Evolutionary conservation across 495 filamentous ascomycete genomes (phyloP).

Genomic region (Cercophora scortea): DNA sequence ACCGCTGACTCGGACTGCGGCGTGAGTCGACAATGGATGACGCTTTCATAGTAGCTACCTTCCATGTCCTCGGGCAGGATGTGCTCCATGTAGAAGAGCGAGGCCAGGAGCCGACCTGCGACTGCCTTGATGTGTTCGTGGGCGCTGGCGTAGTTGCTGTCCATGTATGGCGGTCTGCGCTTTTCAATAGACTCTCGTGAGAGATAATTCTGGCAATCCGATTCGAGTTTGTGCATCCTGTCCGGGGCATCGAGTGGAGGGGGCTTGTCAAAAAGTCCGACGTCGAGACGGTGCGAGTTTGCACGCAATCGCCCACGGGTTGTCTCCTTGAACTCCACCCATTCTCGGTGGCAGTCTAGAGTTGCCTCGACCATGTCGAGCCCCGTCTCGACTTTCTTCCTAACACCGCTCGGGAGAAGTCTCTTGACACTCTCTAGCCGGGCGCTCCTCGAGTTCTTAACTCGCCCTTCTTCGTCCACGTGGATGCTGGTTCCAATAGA

Average conservation of each 20-base stretch:
- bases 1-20: slow-evolving; percentile 2
- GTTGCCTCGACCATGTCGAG: slow-evolving; percentile 9
- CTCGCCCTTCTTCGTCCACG: slow-evolving; percentile 2
- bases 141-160: neutral
- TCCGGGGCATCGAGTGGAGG: slow-evolving; percentile 22
- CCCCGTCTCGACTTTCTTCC: slow-evolving; percentile 7
- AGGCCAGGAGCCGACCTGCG: slow-evolving; percentile 8
- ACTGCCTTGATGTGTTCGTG: slow-evolving; percentile 3
- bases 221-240: neutral
- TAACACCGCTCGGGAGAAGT: neutral
- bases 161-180: neutral
- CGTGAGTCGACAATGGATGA: slow-evolving; percentile 6
- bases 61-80: neutral
- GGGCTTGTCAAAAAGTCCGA: slow-evolving; percentile 11
- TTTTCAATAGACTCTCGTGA: neutral
- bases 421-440: slow-evolving; percentile 1
- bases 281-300: slow-evolving; percentile 18
- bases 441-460: neutral
- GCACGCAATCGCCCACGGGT: slow-evolving; percentile 14
- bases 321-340: slow-evolving; percentile 3
- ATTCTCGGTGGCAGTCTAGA: slow-evolving; percentile 16
- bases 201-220: neutral
- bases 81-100: slow-evolving; percentile 5
- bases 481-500: slow-evolving; percentile 9
- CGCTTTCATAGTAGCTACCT: neutral